A percentile compares a stretch with the other conserved stretches of the same genome.
Evolutionary conservation across 2,329 filamentous ascomycete species (phyloP).

Genomic region (Neonectria sp.): DNA sequence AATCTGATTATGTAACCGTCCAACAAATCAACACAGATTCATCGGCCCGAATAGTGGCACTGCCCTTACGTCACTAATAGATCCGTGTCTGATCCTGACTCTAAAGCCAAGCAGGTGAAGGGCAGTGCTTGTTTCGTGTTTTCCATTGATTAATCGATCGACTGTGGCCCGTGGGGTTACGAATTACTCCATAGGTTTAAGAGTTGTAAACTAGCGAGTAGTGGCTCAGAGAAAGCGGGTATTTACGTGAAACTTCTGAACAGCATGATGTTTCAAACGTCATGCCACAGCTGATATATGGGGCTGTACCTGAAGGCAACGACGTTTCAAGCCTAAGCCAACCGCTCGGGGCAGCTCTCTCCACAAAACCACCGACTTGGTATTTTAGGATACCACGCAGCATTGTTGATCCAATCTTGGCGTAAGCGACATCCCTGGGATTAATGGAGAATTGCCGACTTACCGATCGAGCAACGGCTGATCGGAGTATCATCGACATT

Average conservation of each 20-base stretch:
- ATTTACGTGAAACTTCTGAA: neutral
- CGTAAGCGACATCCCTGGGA: neutral
- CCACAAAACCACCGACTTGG: neutral
- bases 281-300: neutral
- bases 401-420: neutral
- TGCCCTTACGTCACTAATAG: neutral
- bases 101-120: neutral
- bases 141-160: neutral
- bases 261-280: neutral
- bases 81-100: neutral
- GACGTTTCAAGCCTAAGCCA: neutral
- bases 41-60: neutral
- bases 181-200: neutral
- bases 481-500: neutral
- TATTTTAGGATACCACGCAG: neutral
- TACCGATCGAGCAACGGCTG: neutral
- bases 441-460: neutral
- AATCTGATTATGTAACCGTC: neutral
- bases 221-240: neutral
- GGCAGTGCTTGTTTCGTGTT: neutral
- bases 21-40: neutral
- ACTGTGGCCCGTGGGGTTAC: neutral
- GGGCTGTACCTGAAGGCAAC: neutral
- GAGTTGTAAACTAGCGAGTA: neutral
- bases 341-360: neutral